These are phyloP conservation scores for Aspergillus sp. DNA, from an alignment of 2,329 filamentous ascomycete genomes.

Conservation along the genomic window DNA sequence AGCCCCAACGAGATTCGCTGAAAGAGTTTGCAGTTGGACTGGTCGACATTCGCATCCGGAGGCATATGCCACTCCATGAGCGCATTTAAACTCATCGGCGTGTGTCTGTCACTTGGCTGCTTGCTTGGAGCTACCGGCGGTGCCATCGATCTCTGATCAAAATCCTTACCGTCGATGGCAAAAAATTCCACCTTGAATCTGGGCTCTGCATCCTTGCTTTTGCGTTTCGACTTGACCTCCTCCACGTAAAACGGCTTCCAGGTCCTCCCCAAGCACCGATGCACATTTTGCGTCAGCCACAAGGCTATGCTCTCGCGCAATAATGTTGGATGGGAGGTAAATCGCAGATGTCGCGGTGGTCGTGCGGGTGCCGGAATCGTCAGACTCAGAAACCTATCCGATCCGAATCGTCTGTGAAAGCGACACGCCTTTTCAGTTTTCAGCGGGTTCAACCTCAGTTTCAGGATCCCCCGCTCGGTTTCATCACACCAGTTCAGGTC, in stretches of 20 bases:
- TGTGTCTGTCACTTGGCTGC: constrained; percentile 24
- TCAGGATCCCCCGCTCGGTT: constrained; percentile 29
- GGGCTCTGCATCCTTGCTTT: constrained; percentile 16
- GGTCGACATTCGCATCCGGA: constrained; percentile 25
- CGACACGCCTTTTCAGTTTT: constrained; percentile 40
- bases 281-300: constrained; percentile 36
- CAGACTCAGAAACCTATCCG: constrained; percentile 42
- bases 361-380: constrained; percentile 28
- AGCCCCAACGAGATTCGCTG: constrained; percentile 39
- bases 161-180: constrained; percentile 40
- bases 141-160: constrained; percentile 13
- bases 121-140: constrained; percentile 15
- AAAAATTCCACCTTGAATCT: constrained; percentile 37
- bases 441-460: constrained; percentile 36
- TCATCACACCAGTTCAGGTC: constrained; percentile 34
- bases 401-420: constrained; percentile 42
- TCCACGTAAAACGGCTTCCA: constrained; percentile 44
- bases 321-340: constrained; percentile 15
- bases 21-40: constrained; percentile 43
- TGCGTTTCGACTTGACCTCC: constrained; percentile 30
- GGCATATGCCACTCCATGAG: constrained; percentile 46
- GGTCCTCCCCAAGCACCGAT: constrained; percentile 36
- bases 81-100: constrained; percentile 32
- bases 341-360: constrained; percentile 21
- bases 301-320: constrained; percentile 30